These are phyloP conservation scores for Juglanconis sp. DNA, from an alignment of 2,329 filamentous ascomycete species.

Conservation along the genomic window DNA sequence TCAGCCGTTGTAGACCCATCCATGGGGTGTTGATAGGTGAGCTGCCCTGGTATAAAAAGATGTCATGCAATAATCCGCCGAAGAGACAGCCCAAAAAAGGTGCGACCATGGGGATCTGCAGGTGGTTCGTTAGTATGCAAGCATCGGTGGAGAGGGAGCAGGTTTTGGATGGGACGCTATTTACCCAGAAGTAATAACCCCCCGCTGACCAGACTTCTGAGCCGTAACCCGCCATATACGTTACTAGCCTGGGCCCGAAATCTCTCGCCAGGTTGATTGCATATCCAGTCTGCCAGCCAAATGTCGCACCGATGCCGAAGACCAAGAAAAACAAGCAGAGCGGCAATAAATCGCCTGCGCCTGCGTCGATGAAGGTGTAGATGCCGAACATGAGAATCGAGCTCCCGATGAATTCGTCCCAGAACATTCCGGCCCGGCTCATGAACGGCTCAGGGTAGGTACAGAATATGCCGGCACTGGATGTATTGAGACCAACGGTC, in stretches of 20 bases:
- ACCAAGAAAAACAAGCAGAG: slow-evolving; percentile 68
- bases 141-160: neutral
- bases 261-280: slow-evolving; percentile 73
- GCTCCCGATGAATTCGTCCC: slow-evolving; percentile 68
- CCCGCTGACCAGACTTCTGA: slow-evolving; percentile 64
- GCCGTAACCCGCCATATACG: slow-evolving; percentile 67
- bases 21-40: slow-evolving; percentile 67
- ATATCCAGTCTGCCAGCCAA: slow-evolving; percentile 75
- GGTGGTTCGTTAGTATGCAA: neutral
- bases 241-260: slow-evolving; percentile 65
- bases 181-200: slow-evolving; percentile 70
- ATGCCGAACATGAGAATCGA: slow-evolving; percentile 69
- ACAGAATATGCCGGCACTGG: slow-evolving; percentile 69
- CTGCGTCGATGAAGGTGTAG: slow-evolving; percentile 63
- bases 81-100: slow-evolving; percentile 64
- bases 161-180: slow-evolving; percentile 20
- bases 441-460: slow-evolving; percentile 68
- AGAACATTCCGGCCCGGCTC: slow-evolving; percentile 65
- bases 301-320: slow-evolving; percentile 70
- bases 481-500: slow-evolving; percentile 56
- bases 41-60: slow-evolving; percentile 67
- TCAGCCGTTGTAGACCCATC: slow-evolving; percentile 57
- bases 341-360: slow-evolving; percentile 55
- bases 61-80: slow-evolving; percentile 65
- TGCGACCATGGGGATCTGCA: slow-evolving; percentile 66